Conservation (phyloP, 169 alveolate species). For the Eimeria sp. region DNA sequence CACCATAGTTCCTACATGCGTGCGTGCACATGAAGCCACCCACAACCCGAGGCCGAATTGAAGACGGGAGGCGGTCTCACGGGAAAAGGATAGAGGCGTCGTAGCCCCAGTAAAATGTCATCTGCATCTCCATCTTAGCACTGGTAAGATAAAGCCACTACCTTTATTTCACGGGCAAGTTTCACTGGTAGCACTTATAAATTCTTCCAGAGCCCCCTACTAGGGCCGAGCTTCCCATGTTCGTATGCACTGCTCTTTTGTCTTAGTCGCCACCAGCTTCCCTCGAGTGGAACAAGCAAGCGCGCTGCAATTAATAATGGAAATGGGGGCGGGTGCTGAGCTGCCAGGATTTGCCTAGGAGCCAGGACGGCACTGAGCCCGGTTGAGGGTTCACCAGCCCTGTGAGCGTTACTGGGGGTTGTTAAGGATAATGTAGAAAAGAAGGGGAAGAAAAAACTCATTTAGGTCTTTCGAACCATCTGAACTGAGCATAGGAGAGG, state of each 20-base stretch:
- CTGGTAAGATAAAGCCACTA: neutral
- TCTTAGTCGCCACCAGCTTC: neutral
- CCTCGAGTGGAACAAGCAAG: neutral
- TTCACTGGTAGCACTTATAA: neutral
- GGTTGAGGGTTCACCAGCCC: neutral
- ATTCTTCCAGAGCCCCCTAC: neutral
- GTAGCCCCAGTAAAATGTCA: constrained; percentile 83
- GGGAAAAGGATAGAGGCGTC: constrained; percentile 76
- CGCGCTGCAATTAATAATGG: neutral
- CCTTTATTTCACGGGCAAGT: neutral
- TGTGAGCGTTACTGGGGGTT: neutral
- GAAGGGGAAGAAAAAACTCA: neutral
- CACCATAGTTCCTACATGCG: neutral
- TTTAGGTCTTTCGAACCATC: neutral
- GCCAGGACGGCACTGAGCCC: neutral
- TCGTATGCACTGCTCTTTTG: neutral
- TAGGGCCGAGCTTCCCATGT: constrained; percentile 7
- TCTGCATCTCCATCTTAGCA: constrained; percentile 69
- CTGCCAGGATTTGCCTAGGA: neutral
- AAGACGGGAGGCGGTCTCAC: constrained; percentile 8
- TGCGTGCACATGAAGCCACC: neutral
- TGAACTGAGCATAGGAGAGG: neutral
- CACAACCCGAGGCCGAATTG: neutral
- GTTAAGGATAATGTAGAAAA: neutral
- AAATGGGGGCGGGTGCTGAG: neutral